Percentiles rank a stretch among this genome's conserved stretches.
phyloP scores from a whole-genome alignment of 2,329 filamentous ascomycete species.

The Talaromyces albobiverticillius region DNA sequence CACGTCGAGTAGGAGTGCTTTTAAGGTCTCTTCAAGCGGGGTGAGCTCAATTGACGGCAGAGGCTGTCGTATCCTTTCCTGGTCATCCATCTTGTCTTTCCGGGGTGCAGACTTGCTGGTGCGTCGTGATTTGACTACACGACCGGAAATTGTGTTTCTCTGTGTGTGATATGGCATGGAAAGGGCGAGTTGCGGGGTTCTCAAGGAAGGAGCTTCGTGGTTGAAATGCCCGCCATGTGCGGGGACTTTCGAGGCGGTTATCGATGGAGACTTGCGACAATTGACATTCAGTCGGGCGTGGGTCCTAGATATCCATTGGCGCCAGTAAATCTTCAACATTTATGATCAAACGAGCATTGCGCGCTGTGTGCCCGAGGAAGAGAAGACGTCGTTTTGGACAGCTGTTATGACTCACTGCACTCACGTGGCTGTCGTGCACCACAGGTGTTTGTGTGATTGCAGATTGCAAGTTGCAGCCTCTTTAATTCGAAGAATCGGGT shows the following conservation, averaged over 20 bases:
- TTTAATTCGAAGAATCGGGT: neutral
- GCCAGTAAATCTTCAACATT: conserved; percentile 11
- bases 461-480: neutral
- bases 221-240: conserved; percentile 9
- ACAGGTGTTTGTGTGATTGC: neutral
- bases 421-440: neutral
- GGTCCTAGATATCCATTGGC: conserved; percentile 5
- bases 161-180: conserved; percentile 27
- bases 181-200: conserved; percentile 4
- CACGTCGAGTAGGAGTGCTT: conserved; percentile 77
- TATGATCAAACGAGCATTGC: conserved; percentile 5
- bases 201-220: conserved; percentile 3
- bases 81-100: conserved; percentile 7
- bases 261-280: neutral
- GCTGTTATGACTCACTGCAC: neutral
- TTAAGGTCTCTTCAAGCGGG: conserved; percentile 67
- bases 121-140: conserved; percentile 32
- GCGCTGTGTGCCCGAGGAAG: neutral
- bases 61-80: conserved; percentile 11
- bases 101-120: conserved; percentile 21
- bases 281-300: neutral
- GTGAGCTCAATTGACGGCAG: conserved; percentile 59
- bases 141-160: conserved; percentile 20
- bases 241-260: neutral
- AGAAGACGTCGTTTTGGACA: neutral